These are phyloP conservation scores for Colletotrichum aenigma DNA, from an alignment of 2,329 filamentous ascomycete species.

Conservation along the genomic window DNA sequence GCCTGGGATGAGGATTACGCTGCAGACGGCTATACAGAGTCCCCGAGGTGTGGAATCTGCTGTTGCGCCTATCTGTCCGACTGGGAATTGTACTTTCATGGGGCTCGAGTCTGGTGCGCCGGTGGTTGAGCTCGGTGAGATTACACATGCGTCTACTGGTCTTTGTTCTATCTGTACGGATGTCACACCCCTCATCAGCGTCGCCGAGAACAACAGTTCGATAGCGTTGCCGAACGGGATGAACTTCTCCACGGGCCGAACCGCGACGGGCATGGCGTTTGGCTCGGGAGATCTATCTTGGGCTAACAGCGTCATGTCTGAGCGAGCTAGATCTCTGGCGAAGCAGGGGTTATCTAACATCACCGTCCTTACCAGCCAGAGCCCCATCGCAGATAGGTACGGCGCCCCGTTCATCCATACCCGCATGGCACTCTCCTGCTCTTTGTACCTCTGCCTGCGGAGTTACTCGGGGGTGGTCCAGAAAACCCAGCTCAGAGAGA, in stretches of 20 bases:
- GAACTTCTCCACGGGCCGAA: neutral
- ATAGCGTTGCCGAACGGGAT: neutral
- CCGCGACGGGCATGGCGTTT: rapidly evolving
- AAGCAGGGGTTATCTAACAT: rapidly evolving
- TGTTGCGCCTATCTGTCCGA: neutral
- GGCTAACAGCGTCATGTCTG: neutral
- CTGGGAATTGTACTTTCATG: neutral
- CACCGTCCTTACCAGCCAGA: neutral
- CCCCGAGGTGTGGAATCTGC: rapidly evolving
- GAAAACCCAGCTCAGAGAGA: neutral
- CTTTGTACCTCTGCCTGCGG: neutral
- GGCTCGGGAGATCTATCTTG: neutral
- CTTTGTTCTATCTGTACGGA: neutral
- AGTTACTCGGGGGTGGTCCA: neutral
- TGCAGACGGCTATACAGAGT: neutral
- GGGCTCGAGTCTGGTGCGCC: neutral
- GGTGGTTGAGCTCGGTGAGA: neutral
- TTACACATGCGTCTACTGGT: neutral
- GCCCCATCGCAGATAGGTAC: neutral
- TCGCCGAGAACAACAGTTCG: neutral
- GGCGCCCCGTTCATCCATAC: neutral
- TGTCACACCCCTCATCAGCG: neutral
- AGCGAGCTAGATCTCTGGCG: neutral
- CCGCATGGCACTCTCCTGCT: neutral
- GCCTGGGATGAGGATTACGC: neutral